phyloP scores from a whole-genome alignment of 2,329 filamentous ascomycete genomes.

The Penicillium occitanis region DNA sequence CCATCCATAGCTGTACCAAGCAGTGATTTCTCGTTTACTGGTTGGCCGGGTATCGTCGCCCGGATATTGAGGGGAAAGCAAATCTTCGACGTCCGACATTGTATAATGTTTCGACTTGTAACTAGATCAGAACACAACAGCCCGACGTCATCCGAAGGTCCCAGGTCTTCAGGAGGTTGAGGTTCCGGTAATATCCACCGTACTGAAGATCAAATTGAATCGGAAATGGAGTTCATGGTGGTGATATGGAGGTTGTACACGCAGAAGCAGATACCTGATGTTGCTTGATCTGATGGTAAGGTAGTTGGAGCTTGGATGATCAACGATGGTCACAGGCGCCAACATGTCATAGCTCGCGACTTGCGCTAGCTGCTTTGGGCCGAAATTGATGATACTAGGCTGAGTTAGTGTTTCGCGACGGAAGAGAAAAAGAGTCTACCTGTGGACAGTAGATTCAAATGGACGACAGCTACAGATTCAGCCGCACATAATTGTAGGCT shows the following conservation, averaged over 20 bases:
- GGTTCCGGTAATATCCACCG: background rate
- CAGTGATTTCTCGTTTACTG: conserved; percentile 79
- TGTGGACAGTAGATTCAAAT: background rate
- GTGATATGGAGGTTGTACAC: background rate
- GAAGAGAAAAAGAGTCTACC: background rate
- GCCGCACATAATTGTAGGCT: background rate
- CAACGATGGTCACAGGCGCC: background rate
- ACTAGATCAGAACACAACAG: background rate
- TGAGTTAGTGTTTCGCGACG: background rate
- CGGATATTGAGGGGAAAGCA: conserved; percentile 59
- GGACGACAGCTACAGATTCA: background rate
- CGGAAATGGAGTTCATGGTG: background rate
- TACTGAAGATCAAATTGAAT: background rate
- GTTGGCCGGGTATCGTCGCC: conserved; percentile 89
- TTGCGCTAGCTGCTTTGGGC: conserved; percentile 11
- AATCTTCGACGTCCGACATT: conserved; percentile 33
- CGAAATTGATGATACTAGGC: background rate
- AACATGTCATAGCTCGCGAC: conserved; percentile 8
- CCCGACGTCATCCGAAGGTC: background rate
- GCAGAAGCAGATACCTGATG: background rate
- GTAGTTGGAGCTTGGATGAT: background rate
- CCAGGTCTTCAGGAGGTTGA: too few relatives aligned
- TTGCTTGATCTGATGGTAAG: background rate
- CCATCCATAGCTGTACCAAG: conserved; percentile 97
- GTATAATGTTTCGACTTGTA: conserved; percentile 1